Conservation (phyloP, 352 stramenopile species). For the Pythium chondricola region DNA sequence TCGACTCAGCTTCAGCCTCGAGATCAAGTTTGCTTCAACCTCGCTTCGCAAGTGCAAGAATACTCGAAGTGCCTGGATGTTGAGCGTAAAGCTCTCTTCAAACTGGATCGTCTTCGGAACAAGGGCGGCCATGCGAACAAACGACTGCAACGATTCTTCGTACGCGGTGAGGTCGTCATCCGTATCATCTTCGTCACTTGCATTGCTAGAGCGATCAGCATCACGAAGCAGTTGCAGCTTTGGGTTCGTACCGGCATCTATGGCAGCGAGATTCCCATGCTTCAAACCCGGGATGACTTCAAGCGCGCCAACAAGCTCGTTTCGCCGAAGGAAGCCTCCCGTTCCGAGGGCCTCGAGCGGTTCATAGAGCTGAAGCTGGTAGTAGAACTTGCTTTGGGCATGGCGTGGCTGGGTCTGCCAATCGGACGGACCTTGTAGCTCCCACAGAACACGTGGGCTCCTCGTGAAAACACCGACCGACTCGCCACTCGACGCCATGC, state of each 20-base stretch:
- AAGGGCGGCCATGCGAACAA: slow-evolving; percentile 50
- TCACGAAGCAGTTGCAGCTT: slow-evolving; percentile 35
- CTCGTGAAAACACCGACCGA: slow-evolving; percentile 64
- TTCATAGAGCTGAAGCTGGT: slow-evolving; percentile 56
- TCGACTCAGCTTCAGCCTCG: slow-evolving; percentile 57
- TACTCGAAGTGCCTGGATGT: slow-evolving; percentile 39
- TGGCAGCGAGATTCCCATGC: slow-evolving; percentile 59
- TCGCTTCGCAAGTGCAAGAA: slow-evolving; percentile 69
- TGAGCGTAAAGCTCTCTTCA: slow-evolving; percentile 55
- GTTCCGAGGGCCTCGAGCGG: slow-evolving; percentile 43
- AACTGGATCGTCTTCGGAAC: slow-evolving; percentile 52
- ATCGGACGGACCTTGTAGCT: slow-evolving; percentile 32
- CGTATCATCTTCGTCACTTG: neutral
- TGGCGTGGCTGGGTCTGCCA: slow-evolving; percentile 57
- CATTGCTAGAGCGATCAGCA: neutral
- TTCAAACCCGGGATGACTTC: slow-evolving; percentile 74
- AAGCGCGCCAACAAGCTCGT: slow-evolving; percentile 81
- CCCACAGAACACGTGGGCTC: slow-evolving; percentile 65
- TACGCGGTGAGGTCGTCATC: slow-evolving; percentile 43
- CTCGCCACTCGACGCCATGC: slow-evolving; percentile 29
- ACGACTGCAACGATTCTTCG: slow-evolving; percentile 44
- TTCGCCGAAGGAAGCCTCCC: slow-evolving; percentile 60
- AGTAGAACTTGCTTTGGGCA: slow-evolving; percentile 59
- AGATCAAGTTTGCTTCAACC: slow-evolving; percentile 55
- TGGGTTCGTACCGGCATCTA: slow-evolving; percentile 59